Evolutionary conservation across 2,329 filamentous ascomycete genomes (phyloP).

Genomic region (Sporothrix curviconia): DNA sequence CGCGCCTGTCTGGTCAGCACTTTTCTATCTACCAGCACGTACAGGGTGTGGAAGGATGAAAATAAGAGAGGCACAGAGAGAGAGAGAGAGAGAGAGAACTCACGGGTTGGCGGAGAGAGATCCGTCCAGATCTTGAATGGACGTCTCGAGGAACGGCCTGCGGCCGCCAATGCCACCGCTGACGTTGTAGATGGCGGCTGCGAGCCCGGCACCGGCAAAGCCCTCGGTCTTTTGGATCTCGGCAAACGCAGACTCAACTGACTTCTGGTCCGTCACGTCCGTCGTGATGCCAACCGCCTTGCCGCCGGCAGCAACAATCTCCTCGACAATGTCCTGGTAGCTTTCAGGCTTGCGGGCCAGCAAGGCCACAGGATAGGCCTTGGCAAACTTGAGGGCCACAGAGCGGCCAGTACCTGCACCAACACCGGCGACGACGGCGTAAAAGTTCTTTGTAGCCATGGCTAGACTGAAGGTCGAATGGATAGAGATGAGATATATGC

Average conservation of each 20-base stretch:
- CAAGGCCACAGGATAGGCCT: constrained; percentile 65
- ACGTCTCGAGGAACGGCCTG: constrained; percentile 55
- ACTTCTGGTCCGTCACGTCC: constrained; percentile 49
- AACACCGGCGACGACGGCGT: constrained; percentile 63
- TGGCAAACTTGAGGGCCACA: constrained; percentile 50
- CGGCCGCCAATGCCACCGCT: constrained; percentile 40
- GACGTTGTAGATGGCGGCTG: constrained; percentile 67
- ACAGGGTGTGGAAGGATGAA: too few relatives aligned
- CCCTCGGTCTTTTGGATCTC: constrained; percentile 46
- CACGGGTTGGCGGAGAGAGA: constrained; percentile 45
- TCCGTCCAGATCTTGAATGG: constrained; percentile 41
- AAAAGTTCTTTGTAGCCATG: constrained; percentile 39
- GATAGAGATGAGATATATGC: too few relatives aligned
- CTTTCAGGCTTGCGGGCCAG: constrained; percentile 63
- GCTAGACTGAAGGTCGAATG: neutral
- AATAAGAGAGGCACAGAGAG: neutral
- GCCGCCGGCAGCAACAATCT: constrained; percentile 63
- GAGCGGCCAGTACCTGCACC: constrained; percentile 55
- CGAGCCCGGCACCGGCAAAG: constrained; percentile 47
- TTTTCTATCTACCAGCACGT: too few relatives aligned
- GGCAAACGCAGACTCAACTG: constrained; percentile 55
- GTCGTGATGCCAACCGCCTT: constrained; percentile 64
- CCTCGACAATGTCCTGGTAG: constrained; percentile 58
- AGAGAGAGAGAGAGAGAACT: constrained; percentile 19
- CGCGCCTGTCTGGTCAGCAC: constrained; percentile 38